phyloP scores from a whole-genome alignment of 164 flowering plant genomes.

The Magnolia officinalis region DNA sequence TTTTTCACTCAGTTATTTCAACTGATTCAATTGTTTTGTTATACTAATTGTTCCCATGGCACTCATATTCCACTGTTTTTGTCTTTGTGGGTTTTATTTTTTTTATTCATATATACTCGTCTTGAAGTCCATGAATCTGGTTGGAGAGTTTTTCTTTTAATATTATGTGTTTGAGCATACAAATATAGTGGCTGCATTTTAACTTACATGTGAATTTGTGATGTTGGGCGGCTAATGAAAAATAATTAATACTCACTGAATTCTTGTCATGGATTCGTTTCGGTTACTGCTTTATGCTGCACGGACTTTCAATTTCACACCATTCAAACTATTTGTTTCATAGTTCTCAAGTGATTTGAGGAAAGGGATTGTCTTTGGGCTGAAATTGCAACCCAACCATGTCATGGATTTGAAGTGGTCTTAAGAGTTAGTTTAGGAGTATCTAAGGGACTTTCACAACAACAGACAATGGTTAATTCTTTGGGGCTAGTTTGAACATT shows the following conservation, averaged over 20 bases:
- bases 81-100: slow-evolving; percentile 30
- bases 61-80: too few relatives aligned
- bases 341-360: neutral
- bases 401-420: too few relatives aligned
- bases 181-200: neutral
- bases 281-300: neutral
- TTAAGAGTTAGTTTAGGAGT: too few relatives aligned
- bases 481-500: too few relatives aligned
- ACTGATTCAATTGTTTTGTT: neutral
- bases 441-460: too few relatives aligned
- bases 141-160: neutral
- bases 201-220: neutral
- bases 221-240: neutral
- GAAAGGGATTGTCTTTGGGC: neutral
- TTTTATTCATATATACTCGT: too few relatives aligned
- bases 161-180: too few relatives aligned
- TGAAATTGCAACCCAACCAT: too few relatives aligned
- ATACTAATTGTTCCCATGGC: neutral
- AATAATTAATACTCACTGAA: neutral
- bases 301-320: neutral
- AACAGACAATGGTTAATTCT: too few relatives aligned
- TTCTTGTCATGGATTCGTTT: neutral
- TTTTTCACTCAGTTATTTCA: too few relatives aligned
- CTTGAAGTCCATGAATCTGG: too few relatives aligned
- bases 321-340: neutral